A percentile compares a stretch with the other conserved stretches of the same genome.
Conservation (phyloP, 176 grass and related monocot species). For the Triticum turgidum region DNA sequence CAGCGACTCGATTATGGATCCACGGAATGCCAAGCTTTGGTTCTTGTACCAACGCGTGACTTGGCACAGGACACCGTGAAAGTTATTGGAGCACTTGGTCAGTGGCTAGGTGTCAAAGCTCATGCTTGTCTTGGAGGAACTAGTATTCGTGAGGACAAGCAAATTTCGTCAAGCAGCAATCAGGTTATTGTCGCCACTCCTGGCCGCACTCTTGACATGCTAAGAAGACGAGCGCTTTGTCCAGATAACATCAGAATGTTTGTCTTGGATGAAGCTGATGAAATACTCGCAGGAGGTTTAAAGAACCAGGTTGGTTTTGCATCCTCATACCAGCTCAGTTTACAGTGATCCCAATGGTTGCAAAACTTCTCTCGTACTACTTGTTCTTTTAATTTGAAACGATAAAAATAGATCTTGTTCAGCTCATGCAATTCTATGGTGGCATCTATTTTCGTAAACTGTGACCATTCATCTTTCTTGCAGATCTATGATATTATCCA, state of each 20-base stretch:
- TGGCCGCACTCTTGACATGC: conserved; percentile 51
- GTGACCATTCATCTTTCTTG: conserved; percentile 9
- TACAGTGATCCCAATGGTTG: not conserved
- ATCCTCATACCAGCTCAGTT: not conserved
- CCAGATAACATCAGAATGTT: conserved; percentile 66
- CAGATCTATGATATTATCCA: conserved; percentile 64
- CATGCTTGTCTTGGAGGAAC: conserved; percentile 65
- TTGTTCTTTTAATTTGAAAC: not conserved
- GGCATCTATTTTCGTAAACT: not conserved
- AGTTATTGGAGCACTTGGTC: conserved; percentile 65
- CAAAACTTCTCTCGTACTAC: not conserved
- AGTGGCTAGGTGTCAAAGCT: conserved; percentile 60
- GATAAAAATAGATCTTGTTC: not conserved
- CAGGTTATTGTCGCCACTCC: conserved; percentile 66
- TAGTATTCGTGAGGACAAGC: conserved; percentile 36
- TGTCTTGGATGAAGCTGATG: conserved; percentile 76
- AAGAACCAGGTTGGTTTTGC: conserved; percentile 64
- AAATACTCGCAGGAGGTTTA: conserved; percentile 62
- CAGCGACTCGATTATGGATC: conserved; percentile 69
- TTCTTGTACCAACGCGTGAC: conserved; percentile 64
- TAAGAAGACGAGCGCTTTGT: conserved; percentile 38
- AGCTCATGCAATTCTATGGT: not conserved
- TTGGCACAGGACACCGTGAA: conserved; percentile 53
- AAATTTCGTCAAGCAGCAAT: conserved; percentile 37
- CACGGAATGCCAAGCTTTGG: conserved; percentile 62